Conservation (phyloP, 2,329 filamentous ascomycete genomes). For the Diplodia sapinea region DNA sequence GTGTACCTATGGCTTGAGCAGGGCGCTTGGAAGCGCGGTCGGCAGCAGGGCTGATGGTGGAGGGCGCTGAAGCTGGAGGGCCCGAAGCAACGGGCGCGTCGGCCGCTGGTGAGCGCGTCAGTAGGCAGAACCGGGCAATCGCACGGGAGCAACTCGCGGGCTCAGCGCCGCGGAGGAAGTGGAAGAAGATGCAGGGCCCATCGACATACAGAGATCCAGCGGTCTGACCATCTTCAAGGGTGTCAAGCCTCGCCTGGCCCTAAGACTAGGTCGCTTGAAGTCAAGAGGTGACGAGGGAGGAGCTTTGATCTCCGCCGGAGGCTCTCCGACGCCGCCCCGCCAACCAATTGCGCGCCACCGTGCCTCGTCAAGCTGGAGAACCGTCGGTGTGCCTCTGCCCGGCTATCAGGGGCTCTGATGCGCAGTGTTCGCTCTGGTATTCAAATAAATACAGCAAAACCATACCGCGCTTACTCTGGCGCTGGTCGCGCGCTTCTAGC, state of each 20-base stretch:
- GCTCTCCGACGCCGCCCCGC: constrained; percentile 26
- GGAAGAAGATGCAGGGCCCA: constrained; percentile 23
- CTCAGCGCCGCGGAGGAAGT: constrained; percentile 18
- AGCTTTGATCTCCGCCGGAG: constrained; percentile 30
- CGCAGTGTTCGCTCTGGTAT: constrained; percentile 23
- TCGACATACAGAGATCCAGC: constrained; percentile 31
- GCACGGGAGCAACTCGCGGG: constrained; percentile 14
- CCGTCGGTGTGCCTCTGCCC: constrained; percentile 24
- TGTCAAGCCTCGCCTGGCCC: constrained; percentile 31
- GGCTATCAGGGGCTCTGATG: constrained; percentile 11
- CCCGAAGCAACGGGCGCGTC: constrained; percentile 25
- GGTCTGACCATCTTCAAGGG: constrained; percentile 32
- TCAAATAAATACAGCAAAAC: neutral
- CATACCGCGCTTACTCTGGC: neutral
- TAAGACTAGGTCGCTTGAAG: constrained; percentile 32
- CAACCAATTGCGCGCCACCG: constrained; percentile 23
- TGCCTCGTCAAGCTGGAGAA: constrained; percentile 16
- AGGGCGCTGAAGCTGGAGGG: constrained; percentile 19
- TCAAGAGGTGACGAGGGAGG: constrained; percentile 31
- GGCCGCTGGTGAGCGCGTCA: constrained; percentile 22
- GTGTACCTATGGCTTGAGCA: constrained; percentile 23
- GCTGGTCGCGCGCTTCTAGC: constrained; percentile 18
- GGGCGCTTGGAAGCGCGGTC: constrained; percentile 27
- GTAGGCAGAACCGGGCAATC: constrained; percentile 17
- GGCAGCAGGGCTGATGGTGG: constrained; percentile 16